A percentile compares a stretch with the other conserved stretches of the same genome.
Evolutionary conservation across 345 rosid genomes (phyloP).

Genomic region (Hibiscus syriacus): DNA sequence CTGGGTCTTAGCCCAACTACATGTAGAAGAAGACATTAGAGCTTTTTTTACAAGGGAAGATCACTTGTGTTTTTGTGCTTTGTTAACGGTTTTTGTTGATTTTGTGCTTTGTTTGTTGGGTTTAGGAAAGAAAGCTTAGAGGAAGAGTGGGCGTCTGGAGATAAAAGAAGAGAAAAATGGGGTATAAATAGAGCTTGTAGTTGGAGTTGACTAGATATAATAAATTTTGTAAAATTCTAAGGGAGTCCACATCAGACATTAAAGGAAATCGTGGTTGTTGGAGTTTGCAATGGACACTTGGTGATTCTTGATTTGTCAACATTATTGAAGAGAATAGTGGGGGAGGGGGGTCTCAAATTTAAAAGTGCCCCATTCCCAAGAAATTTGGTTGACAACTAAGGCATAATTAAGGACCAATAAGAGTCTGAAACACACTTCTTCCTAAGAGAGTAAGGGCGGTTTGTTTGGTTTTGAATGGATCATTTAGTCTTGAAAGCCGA

Average conservation of each 20-base stretch:
- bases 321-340: background rate
- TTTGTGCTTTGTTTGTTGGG: background rate
- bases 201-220: background rate
- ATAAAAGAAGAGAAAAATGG: slow-evolving; percentile 7
- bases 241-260: slow-evolving; percentile 39
- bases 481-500: too few species aligned
- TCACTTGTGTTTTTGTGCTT: background rate
- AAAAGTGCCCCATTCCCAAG: background rate
- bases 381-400: background rate
- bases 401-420: slow-evolving; percentile 16
- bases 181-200: slow-evolving; percentile 29
- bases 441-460: background rate
- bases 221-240: background rate
- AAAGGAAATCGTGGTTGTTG: slow-evolving; percentile 34
- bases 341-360: background rate
- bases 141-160: slow-evolving; percentile 2
- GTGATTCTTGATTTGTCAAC: background rate
- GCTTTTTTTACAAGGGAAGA: background rate
- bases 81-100: background rate
- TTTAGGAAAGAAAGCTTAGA: background rate
- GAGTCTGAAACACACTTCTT: background rate
- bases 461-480: too few species aligned
- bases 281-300: slow-evolving; percentile 25
- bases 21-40: slow-evolving; percentile 44
- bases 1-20: slow-evolving; percentile 30